These are phyloP conservation scores for Sisymbrium irio DNA, from an alignment of 345 rosid genomes.

Conservation along the genomic window DNA sequence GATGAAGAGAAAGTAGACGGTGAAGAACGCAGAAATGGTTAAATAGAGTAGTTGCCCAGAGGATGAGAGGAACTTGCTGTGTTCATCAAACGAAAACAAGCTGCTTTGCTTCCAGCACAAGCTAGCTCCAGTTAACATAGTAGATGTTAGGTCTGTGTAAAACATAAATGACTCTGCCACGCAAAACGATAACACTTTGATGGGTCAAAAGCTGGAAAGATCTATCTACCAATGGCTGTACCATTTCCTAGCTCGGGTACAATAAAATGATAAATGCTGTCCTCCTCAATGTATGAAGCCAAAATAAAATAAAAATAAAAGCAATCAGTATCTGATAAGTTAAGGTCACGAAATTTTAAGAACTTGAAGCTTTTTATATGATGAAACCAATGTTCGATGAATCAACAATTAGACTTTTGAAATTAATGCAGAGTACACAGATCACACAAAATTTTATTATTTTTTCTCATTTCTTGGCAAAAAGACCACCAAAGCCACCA, in stretches of 20 bases:
- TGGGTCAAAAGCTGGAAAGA: slow-evolving; percentile 2
- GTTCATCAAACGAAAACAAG: slow-evolving; percentile 62
- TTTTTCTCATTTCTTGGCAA: slow-evolving; percentile 50
- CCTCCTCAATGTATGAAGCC: background rate
- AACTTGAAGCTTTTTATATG: background rate
- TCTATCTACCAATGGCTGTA: background rate
- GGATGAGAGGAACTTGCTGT: slow-evolving; percentile 59
- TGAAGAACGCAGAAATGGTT: slow-evolving; percentile 80
- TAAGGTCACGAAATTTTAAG: background rate
- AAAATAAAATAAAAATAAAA: background rate
- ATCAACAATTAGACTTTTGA: background rate
- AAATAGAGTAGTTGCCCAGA: slow-evolving; percentile 73
- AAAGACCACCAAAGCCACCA: slow-evolving; percentile 66
- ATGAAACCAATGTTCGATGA: slow-evolving; percentile 5
- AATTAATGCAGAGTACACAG: slow-evolving; percentile 3
- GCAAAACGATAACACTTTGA: background rate
- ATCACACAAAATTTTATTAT: background rate
- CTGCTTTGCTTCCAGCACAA: slow-evolving; percentile 49
- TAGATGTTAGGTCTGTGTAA: slow-evolving; percentile 9
- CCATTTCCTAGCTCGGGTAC: background rate
- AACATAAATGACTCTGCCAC: slow-evolving; percentile 20
- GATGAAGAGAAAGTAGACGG: slow-evolving; percentile 95
- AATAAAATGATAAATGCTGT: background rate
- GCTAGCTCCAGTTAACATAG: slow-evolving; percentile 31
- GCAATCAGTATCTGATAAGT: background rate